Evolutionary conservation across 129 eudicot genomes (phyloP).

Genomic region (Lonicera japonica): DNA sequence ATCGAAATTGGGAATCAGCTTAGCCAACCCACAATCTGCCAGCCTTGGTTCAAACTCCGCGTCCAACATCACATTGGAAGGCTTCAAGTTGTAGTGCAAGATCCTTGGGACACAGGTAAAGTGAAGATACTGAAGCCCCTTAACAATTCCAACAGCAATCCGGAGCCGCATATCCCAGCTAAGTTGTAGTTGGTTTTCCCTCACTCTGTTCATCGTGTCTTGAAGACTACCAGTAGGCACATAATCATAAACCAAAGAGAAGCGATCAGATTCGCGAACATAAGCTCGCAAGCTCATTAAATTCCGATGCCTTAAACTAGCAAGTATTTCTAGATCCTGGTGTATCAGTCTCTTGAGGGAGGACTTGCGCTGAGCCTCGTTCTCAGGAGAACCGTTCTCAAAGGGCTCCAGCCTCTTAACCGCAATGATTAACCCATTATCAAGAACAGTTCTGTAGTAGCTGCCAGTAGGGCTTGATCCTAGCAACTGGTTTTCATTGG

Average conservation of each 20-base stretch:
- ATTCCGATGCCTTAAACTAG: slow-evolving; percentile 57
- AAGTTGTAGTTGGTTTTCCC: slow-evolving; percentile 38
- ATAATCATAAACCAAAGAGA: slow-evolving; percentile 66
- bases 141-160: slow-evolving; percentile 75
- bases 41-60: slow-evolving; percentile 64
- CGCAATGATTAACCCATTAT: slow-evolving; percentile 61
- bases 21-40: slow-evolving; percentile 68
- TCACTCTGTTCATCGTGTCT: slow-evolving; percentile 50
- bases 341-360: slow-evolving; percentile 36
- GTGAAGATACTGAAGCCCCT: slow-evolving; percentile 76
- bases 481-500: slow-evolving; percentile 34
- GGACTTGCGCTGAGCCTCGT: slow-evolving; percentile 17
- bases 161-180: slow-evolving; percentile 73
- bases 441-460: slow-evolving; percentile 55
- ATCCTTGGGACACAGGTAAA: slow-evolving; percentile 41
- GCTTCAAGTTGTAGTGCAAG: slow-evolving; percentile 68
- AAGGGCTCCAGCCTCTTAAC: slow-evolving; percentile 59
- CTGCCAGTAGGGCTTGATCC: slow-evolving; percentile 46
- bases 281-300: slow-evolving; percentile 75
- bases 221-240: slow-evolving; percentile 75
- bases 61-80: slow-evolving; percentile 77
- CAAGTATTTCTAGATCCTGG: slow-evolving; percentile 54
- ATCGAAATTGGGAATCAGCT: slow-evolving; percentile 36
- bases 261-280: slow-evolving; percentile 35
- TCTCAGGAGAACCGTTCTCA: slow-evolving; percentile 10